Conservation (phyloP, 768 basidiomycete species). For the Leccinellum albellum region DNA sequence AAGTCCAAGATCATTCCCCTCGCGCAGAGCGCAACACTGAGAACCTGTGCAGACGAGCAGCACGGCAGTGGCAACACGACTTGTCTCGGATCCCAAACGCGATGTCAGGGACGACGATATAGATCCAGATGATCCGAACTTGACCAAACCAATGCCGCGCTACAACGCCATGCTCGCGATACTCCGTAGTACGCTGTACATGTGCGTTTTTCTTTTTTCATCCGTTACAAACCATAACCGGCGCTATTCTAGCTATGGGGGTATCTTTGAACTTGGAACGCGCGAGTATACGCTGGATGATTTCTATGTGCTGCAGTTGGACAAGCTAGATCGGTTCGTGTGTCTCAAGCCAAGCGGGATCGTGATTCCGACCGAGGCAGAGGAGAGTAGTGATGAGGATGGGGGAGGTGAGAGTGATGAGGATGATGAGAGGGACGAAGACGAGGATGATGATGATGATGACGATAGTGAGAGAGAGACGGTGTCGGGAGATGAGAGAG, state of each 20-base stretch:
- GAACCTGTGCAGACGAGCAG: background rate
- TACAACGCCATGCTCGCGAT: conserved; percentile 91
- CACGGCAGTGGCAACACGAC: background rate
- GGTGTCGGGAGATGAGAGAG: conserved; percentile 11
- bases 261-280: conserved; percentile 79
- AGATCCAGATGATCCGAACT: conserved; percentile 62
- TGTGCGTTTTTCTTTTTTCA: conserved; percentile 44
- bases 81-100: background rate
- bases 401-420: conserved; percentile 59
- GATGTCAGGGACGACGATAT: conserved; percentile 34
- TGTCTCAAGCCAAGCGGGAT: conserved; percentile 70
- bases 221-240: background rate
- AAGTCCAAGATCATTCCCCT: background rate
- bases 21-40: background rate
- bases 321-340: conserved; percentile 76
- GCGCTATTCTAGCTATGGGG: conserved; percentile 61
- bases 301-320: conserved; percentile 74
- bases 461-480: conserved; percentile 18
- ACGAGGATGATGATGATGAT: conserved; percentile 41
- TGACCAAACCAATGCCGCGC: conserved; percentile 62
- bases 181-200: conserved; percentile 78
- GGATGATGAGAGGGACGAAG: conserved; percentile 52
- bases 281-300: conserved; percentile 89
- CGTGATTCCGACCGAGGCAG: conserved; percentile 58
- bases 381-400: conserved; percentile 58